phyloP scores from a whole-genome alignment of 2,329 filamentous ascomycete genomes.

The Coleophoma eucalyptorum region DNA sequence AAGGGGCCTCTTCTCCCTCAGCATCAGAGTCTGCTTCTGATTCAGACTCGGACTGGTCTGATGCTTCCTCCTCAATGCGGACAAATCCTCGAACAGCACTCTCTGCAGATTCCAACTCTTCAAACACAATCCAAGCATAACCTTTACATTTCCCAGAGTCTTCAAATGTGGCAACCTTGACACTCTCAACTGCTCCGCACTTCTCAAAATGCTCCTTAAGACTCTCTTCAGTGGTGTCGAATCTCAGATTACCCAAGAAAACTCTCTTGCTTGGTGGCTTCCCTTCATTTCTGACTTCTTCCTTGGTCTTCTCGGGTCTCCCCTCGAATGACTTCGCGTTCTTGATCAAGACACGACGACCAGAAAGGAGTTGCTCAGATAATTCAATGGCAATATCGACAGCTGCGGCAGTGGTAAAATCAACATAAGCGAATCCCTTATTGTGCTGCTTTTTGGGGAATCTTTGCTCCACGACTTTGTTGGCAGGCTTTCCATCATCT shows the following conservation, averaged over 20 bases:
- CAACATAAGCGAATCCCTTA: slow-evolving; percentile 94
- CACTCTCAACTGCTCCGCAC: slow-evolving; percentile 78
- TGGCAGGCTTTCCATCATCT: slow-evolving; percentile 34
- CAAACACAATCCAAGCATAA: slow-evolving; percentile 92
- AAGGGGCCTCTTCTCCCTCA: slow-evolving; percentile 26
- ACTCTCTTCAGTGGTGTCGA: slow-evolving; percentile 77
- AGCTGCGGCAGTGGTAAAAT: slow-evolving; percentile 68
- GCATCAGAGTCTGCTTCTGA: slow-evolving; percentile 22
- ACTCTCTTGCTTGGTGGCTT: slow-evolving; percentile 74
- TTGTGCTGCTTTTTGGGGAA: slow-evolving; percentile 45
- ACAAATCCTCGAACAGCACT: slow-evolving; percentile 79
- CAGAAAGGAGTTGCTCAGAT: slow-evolving; percentile 76
- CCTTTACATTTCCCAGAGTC: slow-evolving; percentile 98
- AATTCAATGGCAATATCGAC: slow-evolving; percentile 74
- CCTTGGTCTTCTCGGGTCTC: slow-evolving; percentile 64
- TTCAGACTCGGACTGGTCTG: slow-evolving; percentile 22
- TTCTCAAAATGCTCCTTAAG: slow-evolving; percentile 76
- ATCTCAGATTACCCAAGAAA: slow-evolving; percentile 88
- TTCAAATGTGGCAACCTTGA: slow-evolving; percentile 92
- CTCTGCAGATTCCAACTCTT: slow-evolving; percentile 69
- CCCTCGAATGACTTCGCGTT: slow-evolving; percentile 87
- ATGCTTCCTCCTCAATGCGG: slow-evolving; percentile 55
- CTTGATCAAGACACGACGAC: slow-evolving; percentile 87
- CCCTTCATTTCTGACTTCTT: slow-evolving; percentile 28
- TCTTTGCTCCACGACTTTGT: slow-evolving; percentile 23